Evolutionary conservation across 352 stramenopile genomes (phyloP).

Genomic region (Phytophthora lateralis): DNA sequence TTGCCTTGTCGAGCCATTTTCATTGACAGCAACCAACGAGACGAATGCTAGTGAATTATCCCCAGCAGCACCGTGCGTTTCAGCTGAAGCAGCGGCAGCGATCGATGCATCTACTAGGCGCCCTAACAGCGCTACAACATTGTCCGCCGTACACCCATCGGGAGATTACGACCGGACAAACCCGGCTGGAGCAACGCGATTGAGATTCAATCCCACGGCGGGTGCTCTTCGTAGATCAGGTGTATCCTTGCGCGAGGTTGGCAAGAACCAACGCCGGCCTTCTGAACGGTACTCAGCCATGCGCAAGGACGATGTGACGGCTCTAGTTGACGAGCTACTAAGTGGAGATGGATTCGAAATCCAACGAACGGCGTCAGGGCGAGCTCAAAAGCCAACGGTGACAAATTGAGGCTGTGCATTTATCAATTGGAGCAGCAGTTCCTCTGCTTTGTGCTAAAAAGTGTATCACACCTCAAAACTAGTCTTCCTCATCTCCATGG

Average conservation of each 20-base stretch:
- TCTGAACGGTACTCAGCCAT: conserved; percentile 25
- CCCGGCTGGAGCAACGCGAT: background rate
- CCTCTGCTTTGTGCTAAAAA: background rate
- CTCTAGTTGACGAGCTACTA: conserved; percentile 58
- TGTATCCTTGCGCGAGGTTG: conserved; percentile 20
- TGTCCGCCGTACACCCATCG: conserved; percentile 25
- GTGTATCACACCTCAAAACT: conserved; percentile 35
- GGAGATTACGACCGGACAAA: background rate
- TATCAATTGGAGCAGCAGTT: background rate
- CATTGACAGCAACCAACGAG: background rate
- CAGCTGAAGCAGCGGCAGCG: background rate
- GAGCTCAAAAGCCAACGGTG: conserved; percentile 21
- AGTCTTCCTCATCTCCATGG: conserved; percentile 14
- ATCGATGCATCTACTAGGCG: conserved; percentile 1
- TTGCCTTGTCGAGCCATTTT: conserved; percentile 4
- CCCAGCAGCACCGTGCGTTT: background rate
- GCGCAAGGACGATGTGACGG: conserved; percentile 29
- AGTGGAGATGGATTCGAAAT: conserved; percentile 56
- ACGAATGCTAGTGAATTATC: background rate
- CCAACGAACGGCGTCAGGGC: conserved; percentile 24
- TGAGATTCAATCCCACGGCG: conserved; percentile 5
- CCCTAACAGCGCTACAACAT: conserved; percentile 28
- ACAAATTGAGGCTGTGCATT: conserved; percentile 17
- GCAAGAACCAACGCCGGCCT: conserved; percentile 6
- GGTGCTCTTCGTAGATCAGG: conserved; percentile 9